Percentiles rank a stretch among this genome's conserved stretches.
phyloP scores from a whole-genome alignment of 441 rosid species.

The Francoa sonchifolia region DNA sequence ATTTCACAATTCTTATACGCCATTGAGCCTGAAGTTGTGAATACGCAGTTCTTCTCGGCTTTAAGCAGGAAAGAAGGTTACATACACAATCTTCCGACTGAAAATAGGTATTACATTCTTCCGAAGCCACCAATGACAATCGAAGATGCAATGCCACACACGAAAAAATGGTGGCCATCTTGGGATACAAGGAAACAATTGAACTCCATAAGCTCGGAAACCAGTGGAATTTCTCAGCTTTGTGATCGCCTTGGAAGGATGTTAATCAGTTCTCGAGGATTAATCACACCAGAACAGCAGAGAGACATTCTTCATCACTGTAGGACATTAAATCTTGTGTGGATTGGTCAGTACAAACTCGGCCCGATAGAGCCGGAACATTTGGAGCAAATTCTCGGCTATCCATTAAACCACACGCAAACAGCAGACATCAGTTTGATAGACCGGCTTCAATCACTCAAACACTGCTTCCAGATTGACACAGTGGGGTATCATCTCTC shows the following conservation, averaged over 20 bases:
- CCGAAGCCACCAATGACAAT: slow-evolving; percentile 53
- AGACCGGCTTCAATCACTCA: slow-evolving; percentile 48
- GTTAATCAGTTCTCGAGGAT: slow-evolving; percentile 40
- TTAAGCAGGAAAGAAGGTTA: slow-evolving; percentile 77
- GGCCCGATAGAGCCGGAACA: slow-evolving; percentile 48
- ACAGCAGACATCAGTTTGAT: slow-evolving; percentile 21
- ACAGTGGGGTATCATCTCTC: slow-evolving; percentile 77
- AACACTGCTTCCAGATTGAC: slow-evolving; percentile 68
- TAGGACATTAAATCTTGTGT: slow-evolving; percentile 43
- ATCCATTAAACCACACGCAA: slow-evolving; percentile 58
- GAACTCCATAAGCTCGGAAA: slow-evolving; percentile 23
- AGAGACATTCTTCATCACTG: slow-evolving; percentile 49
- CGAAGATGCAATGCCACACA: slow-evolving; percentile 49
- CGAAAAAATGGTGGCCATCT: slow-evolving; percentile 82
- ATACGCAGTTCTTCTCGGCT: slow-evolving; percentile 50
- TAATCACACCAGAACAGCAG: slow-evolving; percentile 40
- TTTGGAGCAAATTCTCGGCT: slow-evolving; percentile 68
- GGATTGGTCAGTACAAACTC: slow-evolving; percentile 58
- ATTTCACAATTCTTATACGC: slow-evolving; percentile 52
- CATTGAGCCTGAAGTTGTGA: slow-evolving; percentile 59
- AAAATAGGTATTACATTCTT: slow-evolving; percentile 40
- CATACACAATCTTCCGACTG: slow-evolving; percentile 66
- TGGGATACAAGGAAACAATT: slow-evolving; percentile 89
- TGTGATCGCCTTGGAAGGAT: slow-evolving; percentile 45
- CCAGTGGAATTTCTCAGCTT: slow-evolving; percentile 29